Conservation (phyloP, 805 yeast genomes). For the Jamesozyma jinghongensis region DNA sequence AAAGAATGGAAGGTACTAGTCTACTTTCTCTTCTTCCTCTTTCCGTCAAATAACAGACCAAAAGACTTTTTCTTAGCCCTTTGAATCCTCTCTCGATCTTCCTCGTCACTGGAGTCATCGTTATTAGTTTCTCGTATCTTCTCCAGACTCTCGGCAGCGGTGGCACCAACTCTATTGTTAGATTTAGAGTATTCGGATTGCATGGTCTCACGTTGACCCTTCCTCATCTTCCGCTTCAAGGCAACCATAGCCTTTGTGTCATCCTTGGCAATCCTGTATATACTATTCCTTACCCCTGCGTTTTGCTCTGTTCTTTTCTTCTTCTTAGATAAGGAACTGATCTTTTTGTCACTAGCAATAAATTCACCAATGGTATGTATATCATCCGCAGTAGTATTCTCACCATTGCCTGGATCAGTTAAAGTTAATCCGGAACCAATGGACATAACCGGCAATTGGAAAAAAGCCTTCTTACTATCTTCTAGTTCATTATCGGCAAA, state of each 20-base stretch:
- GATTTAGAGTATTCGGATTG: background rate
- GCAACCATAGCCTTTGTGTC: constrained; percentile 31
- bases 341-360: constrained; percentile 27
- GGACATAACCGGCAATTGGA: constrained; percentile 27
- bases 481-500: constrained; percentile 7
- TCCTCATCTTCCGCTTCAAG: constrained; percentile 27
- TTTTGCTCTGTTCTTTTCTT: constrained; percentile 12
- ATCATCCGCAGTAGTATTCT: constrained; percentile 10
- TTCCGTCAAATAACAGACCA: constrained; percentile 21
- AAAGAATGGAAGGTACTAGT: no score
- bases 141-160: no score
- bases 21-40: constrained; percentile 6
- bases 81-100: constrained; percentile 11
- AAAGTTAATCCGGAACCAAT: constrained; percentile 27
- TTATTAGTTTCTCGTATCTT: background rate
- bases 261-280: constrained; percentile 23
- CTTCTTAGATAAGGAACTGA: constrained; percentile 26
- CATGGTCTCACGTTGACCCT: constrained; percentile 14
- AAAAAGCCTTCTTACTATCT: constrained; percentile 20
- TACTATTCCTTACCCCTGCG: constrained; percentile 8
- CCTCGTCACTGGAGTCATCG: constrained; percentile 5
- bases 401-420: constrained; percentile 1
- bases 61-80: constrained; percentile 20
- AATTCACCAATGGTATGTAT: constrained; percentile 32
- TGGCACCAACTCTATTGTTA: background rate